Evolutionary conservation across 345 rosid species (phyloP), one percentile per base, ranked within the genome.

Genomic region (Lenwebbia sp.): DNA sequence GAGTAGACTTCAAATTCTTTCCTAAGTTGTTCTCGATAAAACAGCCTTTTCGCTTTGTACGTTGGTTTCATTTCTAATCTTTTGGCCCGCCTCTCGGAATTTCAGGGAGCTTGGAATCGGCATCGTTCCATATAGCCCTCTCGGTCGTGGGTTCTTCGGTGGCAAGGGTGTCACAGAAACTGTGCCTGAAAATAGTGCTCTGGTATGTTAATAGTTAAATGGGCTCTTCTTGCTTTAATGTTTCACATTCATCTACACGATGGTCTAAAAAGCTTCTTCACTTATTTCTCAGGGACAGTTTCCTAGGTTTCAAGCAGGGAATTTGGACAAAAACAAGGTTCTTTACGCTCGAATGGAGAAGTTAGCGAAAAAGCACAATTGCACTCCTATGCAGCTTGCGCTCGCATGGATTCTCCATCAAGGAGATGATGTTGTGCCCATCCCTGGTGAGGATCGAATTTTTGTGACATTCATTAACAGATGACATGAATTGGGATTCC

Each of bases 101-200:
- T 65, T 33, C 82, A 85, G 86, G 82, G 89, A 88, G 70, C 88
- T 88, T 65, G 90, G 88, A 10, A 88, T 85, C 44, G 57, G 60
- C 13, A 47, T 85, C 4, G 90, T 88, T 78, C 57, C 88, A 0
- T 88, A 88, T 74, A 75, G 91, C 85, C 90, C 90, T 53, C 86
- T 88, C 1, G 90, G 88, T 47, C 83, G 88, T 10, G 90, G 88
- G 26, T 50, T 89, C 41, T 54, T 83, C 54, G 86, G 88, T 4
- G 65, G 86, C 44, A 87, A 6, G 83, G 84, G 86, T 17, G n/a
- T 82, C 37, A 62, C 49, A 13, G 85, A 70, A 54, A 19, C 85
- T 23, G 2, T 84, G 52, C 84, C 88, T 19, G 55, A 44, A 11
- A 57, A 51, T 57, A 33, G 65, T 33, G 3, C 50, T 47, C 25